Base-by-base conservation (phyloP, 2,329 filamentous ascomycete species). In the Hypoxylon sp. region DNA sequence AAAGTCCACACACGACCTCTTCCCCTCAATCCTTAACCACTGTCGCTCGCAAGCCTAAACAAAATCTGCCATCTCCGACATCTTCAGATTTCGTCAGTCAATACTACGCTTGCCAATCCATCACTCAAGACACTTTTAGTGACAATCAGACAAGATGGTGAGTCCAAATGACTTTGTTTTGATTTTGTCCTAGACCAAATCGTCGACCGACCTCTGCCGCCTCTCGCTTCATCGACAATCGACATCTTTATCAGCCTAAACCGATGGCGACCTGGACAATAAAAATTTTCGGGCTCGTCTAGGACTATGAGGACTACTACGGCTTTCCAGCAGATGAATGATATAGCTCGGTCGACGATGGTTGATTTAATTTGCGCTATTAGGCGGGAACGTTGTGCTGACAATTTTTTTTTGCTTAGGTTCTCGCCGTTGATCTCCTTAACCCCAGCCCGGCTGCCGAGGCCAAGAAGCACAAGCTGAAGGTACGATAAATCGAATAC, bases 401-500 rank as follows among this genome's bases (percentile, higher is more conserved):
- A 90, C 82, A 68, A 74, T 77, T 76, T 71, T 71, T 68, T 68
- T 51, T 71, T 27, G 25, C 25, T 27, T 83, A 98, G 96, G 95
- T 98, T 97, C 94, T 99, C 92, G 96, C 96, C 86, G 93, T 98
- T 90, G 96, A 99, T 90, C 95, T 99, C 82, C 92, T 99, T 87
- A 98, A 99, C 94, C 96, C 96, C 83, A 93, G 92, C 83, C 92
- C 95, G 86, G 93, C 94, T 86, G 91, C 95, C 85, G 96, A 99
- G 92, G 94, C 94, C 82, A 94, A 94, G 89, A 98, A 98, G 93
- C 96, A 99, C 93, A 99, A 99, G 94, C 94, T 99, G 85, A 99
- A 99, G 94, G 94, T 97, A 94, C 77, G 86, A 79, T 73, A 66
- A 60, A 59, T 62, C 66, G 51, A 44, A 42, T 7, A 31, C 6